Percentiles rank a stretch among this genome's conserved stretches.
Evolutionary conservation across 2,329 filamentous ascomycete genomes (phyloP).

Genomic region (Pyrenophora tritici-repentis): DNA sequence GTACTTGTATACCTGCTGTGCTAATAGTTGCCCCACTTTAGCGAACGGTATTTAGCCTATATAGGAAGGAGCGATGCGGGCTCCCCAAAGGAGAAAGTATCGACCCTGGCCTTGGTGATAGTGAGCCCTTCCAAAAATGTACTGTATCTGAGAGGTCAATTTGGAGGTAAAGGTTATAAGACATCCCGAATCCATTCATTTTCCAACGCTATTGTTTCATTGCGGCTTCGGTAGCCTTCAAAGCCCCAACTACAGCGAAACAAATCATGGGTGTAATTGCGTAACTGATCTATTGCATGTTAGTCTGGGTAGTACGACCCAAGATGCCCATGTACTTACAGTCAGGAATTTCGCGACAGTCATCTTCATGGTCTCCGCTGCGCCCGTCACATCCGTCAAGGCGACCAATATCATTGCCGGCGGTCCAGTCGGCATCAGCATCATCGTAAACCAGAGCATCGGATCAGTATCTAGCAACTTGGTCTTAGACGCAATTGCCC

Average conservation of each 20-base stretch:
- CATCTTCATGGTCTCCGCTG: slow-evolving; percentile 55
- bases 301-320: neutral
- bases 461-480: slow-evolving; percentile 60
- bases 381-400: slow-evolving; percentile 56
- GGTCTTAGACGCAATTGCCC: slow-evolving; percentile 59
- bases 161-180: too few relatives aligned
- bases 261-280: slow-evolving; percentile 51
- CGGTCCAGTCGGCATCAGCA: slow-evolving; percentile 63
- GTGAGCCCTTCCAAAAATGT: too few relatives aligned
- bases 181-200: too few relatives aligned
- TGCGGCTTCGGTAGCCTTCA: slow-evolving; percentile 43
- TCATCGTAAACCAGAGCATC: slow-evolving; percentile 69
- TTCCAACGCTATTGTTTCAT: slow-evolving; percentile 3
- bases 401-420: slow-evolving; percentile 60
- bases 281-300: slow-evolving; percentile 46
- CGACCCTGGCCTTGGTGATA: too few relatives aligned
- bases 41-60: too few relatives aligned
- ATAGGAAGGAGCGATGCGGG: too few relatives aligned
- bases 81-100: neutral
- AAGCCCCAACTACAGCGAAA: slow-evolving; percentile 50
- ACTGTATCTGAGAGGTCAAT: too few relatives aligned
- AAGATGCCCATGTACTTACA: slow-evolving; percentile 33
- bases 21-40: too few relatives aligned
- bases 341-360: slow-evolving; percentile 59
- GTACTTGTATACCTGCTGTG: too few relatives aligned